Conservation (phyloP, 495 filamentous ascomycete species). For the Bacidia gigantensis region DNA sequence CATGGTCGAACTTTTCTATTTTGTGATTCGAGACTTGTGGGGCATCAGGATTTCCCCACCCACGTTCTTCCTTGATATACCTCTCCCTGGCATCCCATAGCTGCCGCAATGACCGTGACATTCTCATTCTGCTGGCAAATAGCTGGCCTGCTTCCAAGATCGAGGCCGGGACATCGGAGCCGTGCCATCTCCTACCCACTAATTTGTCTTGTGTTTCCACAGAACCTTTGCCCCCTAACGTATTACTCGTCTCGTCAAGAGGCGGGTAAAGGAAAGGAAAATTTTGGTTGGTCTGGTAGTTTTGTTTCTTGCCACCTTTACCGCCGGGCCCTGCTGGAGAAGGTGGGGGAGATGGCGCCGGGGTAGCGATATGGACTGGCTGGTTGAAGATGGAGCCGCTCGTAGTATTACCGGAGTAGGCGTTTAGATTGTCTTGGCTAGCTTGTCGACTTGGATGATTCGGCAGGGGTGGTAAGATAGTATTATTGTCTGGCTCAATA, state of each 20-base stretch:
- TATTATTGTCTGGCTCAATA: constrained; percentile 77
- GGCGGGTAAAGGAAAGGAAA: constrained; percentile 97
- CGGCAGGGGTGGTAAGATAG: constrained; percentile 72
- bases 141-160: constrained; percentile 92
- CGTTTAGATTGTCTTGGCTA: constrained; percentile 25
- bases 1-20: constrained; percentile 23
- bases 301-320: constrained; percentile 95
- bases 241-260: constrained; percentile 66
- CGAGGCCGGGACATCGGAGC: constrained; percentile 77
- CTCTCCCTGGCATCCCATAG: constrained; percentile 86
- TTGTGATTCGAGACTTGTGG: too few relatives aligned
- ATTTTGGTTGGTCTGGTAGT: constrained; percentile 97
- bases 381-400: constrained; percentile 81
- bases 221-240: constrained; percentile 71
- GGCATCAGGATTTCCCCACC: constrained; percentile 47
- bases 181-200: constrained; percentile 74
- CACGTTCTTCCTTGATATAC: constrained; percentile 82
- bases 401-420: constrained; percentile 28
- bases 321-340: constrained; percentile 77
- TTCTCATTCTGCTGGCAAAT: constrained; percentile 77
- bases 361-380: constrained; percentile 94
- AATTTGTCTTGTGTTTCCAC: constrained; percentile 61
- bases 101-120: constrained; percentile 80
- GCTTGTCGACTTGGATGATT: constrained; percentile 48
- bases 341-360: constrained; percentile 91